Evolutionary conservation across 73 alveolate genomes (phyloP).

Genomic region (Durusdinium trenchii): DNA sequence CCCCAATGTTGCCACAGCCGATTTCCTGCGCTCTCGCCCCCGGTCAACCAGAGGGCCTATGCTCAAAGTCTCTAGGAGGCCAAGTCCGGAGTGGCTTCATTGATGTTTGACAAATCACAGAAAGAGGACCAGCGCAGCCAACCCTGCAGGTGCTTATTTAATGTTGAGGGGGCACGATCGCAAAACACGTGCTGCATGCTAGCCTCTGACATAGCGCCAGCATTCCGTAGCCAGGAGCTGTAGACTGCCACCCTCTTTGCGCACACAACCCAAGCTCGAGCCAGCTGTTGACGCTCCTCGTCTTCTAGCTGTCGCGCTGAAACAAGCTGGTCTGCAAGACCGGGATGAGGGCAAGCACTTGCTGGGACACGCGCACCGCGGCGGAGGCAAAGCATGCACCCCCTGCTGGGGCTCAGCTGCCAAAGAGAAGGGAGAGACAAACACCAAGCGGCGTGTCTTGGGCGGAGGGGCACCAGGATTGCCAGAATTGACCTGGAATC

Average conservation of each 20-base stretch:
- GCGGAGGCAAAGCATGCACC: background rate
- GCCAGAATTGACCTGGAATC: background rate
- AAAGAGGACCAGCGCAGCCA: slow-evolving; percentile 14
- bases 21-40: background rate
- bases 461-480: background rate
- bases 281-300: background rate
- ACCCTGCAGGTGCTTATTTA: background rate
- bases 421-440: background rate
- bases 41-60: background rate
- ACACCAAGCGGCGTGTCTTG: background rate
- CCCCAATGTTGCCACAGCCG: background rate
- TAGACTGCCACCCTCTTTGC: background rate
- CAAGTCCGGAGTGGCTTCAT: background rate
- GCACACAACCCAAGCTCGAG: background rate
- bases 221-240: background rate
- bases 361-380: background rate
- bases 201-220: background rate
- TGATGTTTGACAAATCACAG: background rate
- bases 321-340: no score
- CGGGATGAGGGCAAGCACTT: background rate
- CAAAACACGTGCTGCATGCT: background rate
- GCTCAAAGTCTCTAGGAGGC: background rate
- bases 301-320: background rate
- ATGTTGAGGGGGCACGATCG: slow-evolving; percentile 4
- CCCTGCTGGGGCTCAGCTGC: no score